Percentiles rank a stretch among this genome's conserved stretches.
Conservation (phyloP, 1,139 yeast species). For the Scheffersomyces lignicola region DNA sequence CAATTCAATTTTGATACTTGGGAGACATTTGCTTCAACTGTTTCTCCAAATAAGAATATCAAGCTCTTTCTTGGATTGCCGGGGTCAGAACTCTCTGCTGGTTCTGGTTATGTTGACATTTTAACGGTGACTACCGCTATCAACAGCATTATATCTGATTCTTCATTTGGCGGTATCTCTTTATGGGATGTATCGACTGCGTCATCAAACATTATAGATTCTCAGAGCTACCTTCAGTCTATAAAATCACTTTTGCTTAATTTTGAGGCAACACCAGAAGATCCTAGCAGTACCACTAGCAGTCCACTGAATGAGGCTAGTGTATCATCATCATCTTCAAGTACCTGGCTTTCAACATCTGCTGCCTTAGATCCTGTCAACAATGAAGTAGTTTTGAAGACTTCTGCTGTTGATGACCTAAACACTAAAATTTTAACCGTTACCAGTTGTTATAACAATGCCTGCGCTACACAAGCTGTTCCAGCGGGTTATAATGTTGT, state of each 20-base stretch:
- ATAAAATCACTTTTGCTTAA: neutral
- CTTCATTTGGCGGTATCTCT: constrained; percentile 26
- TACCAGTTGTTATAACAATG: constrained; percentile 13
- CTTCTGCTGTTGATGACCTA: constrained; percentile 8
- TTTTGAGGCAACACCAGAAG: too few relatives aligned
- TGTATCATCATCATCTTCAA: neutral
- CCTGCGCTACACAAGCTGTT: constrained; percentile 10
- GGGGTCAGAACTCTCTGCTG: constrained; percentile 21
- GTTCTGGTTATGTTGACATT: constrained; percentile 21
- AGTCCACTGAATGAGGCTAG: neutral
- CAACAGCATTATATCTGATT: constrained; percentile 15
- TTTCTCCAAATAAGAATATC: constrained; percentile 24
- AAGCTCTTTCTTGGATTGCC: constrained; percentile 31
- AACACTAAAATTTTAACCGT: constrained; percentile 11
- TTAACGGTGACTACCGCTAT: constrained; percentile 14
- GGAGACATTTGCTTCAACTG: constrained; percentile 20
- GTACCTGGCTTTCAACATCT: constrained; percentile 6
- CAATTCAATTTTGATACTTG: constrained; percentile 27
- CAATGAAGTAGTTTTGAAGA: neutral
- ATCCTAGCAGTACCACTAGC: neutral
- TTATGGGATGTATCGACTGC: constrained; percentile 29
- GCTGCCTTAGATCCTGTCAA: neutral
- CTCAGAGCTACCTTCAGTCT: neutral
- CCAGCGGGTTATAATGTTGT: constrained; percentile 13
- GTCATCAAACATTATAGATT: neutral